Base-by-base conservation (phyloP, 306 rosid species). In the Begonia fuchsioides region DNA sequence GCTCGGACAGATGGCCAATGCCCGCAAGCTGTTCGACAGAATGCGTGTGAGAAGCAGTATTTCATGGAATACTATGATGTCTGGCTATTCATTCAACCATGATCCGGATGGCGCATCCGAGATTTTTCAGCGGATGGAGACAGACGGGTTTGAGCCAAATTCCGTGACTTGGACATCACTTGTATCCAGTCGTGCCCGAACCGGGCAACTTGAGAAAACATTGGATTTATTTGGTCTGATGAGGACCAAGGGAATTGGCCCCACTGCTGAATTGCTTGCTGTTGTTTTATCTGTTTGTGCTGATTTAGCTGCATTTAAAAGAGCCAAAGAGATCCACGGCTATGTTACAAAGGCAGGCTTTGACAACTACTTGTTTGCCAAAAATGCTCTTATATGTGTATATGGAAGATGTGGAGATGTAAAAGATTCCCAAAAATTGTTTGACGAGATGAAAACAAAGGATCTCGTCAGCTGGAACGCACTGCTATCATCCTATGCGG, bases 101-200 rank as follows among this genome's bases (percentile, higher is more conserved):
- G 86, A 87, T 59, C 63, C 64, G 32, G 46, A 62, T 57, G 79
- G 94, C 57, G 86, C 96, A 38, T 63, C 18, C 32, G 62, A 69
- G 68, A 68, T 74, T 51, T 80, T 83, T 59, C 63, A 16, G 57
- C 51, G 64, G 67, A 80, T 87, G 96, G 79, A 76, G 60, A 61
- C 55, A 56, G 81, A 70, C 40, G 79, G 83, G 20, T 66, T 69
- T 47, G 56, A 56, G 64, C 83, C 96, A 0, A 80, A 87, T 49
- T 68, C 76, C 1, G 83, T 87, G 32, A 77, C 93, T 2, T 87
- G 94, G 94, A 87, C 96, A 0, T 83, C 94, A 0, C 49, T 87
- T 17, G 32, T 87, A 71, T 83, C 93, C n/a, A 80, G 93, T 60
- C 80, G 78, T 48, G 83, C 82, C 40, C 66, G 83, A 38, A 73